phyloP scores from a whole-genome alignment of 148 eudicot genomes.

The Dysphania ambrosioides region DNA sequence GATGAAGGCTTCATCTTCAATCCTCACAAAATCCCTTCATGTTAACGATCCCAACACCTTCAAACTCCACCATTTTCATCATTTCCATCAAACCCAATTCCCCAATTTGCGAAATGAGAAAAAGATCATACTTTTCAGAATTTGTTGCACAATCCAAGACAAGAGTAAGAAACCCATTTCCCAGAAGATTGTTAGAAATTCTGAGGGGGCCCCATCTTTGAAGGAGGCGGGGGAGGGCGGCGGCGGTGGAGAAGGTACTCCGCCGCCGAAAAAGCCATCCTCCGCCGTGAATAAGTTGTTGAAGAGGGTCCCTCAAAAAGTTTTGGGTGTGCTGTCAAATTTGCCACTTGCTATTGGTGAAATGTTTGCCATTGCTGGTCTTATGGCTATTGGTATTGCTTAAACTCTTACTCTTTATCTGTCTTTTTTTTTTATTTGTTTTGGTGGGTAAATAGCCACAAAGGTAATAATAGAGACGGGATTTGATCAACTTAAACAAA shows the following conservation, averaged over 20 bases:
- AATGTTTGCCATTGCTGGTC: conserved; percentile 72
- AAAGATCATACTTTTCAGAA: conserved; percentile 17
- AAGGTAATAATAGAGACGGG: background rate
- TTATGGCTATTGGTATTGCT: conserved; percentile 78
- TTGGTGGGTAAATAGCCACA: background rate
- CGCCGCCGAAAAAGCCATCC: conserved; percentile 13
- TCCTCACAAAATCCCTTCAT: conserved; percentile 31
- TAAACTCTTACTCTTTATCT: background rate
- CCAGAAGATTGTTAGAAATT: conserved; percentile 42
- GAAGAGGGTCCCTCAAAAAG: conserved; percentile 55
- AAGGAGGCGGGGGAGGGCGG: conserved; percentile 33
- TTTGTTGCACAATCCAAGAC: conserved; percentile 45
- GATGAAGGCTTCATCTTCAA: conserved; percentile 31
- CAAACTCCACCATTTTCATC: conserved; percentile 23
- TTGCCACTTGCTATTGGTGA: conserved; percentile 90
- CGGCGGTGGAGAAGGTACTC: background rate
- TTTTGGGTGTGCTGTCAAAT: conserved; percentile 65
- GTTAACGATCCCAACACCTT: conserved; percentile 18
- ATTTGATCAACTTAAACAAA: too few relatives aligned
- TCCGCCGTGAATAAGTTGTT: conserved; percentile 26
- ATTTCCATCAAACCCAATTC: conserved; percentile 7
- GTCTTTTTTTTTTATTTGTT: background rate
- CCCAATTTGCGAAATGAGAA: conserved; percentile 20
- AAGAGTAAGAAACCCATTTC: conserved; percentile 30
- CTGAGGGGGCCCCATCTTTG: conserved; percentile 54